A percentile compares a stretch with the other conserved stretches of the same genome.
Conservation (phyloP, 2,329 filamentous ascomycete species). For the Colletotrichum sp. region DNA sequence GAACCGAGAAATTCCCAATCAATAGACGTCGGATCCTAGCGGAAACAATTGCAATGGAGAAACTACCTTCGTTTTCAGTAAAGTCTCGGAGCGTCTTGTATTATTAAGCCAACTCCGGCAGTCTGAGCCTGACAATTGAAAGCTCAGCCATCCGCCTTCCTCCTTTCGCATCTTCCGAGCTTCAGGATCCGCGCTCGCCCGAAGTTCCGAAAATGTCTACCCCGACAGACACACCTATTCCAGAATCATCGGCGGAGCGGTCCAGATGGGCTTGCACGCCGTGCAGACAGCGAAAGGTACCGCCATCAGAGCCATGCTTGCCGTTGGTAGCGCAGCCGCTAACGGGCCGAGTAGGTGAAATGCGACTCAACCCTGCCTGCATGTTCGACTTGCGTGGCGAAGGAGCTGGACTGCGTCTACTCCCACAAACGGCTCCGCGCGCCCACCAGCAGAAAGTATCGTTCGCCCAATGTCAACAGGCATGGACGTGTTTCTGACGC, state of each 20-base stretch:
- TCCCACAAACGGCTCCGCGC: not conserved
- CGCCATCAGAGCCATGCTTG: not conserved
- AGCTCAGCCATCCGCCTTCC: not conserved
- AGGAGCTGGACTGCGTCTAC: not conserved
- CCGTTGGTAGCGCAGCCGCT: not conserved
- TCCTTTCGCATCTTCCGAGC: not conserved
- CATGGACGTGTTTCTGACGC: not conserved
- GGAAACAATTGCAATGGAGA: not conserved
- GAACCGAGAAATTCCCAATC: not conserved
- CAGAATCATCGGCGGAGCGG: accelerated
- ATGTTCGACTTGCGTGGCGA: not conserved
- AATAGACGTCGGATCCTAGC: not conserved
- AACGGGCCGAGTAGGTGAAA: not conserved
- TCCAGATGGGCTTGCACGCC: not conserved
- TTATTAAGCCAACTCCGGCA: not conserved
- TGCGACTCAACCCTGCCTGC: not conserved
- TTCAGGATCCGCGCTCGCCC: not conserved
- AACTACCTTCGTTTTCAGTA: not conserved
- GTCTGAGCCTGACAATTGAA: not conserved
- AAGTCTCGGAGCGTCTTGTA: not conserved
- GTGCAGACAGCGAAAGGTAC: not conserved
- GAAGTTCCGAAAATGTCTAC: not conserved
- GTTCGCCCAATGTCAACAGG: not conserved
- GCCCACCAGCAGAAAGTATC: not conserved
- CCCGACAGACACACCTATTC: not conserved